Percentiles rank a stretch among this genome's conserved stretches.
These are phyloP conservation scores for Fraxinus greggii DNA, from an alignment of 305 asterid species.

Conservation along the genomic window DNA sequence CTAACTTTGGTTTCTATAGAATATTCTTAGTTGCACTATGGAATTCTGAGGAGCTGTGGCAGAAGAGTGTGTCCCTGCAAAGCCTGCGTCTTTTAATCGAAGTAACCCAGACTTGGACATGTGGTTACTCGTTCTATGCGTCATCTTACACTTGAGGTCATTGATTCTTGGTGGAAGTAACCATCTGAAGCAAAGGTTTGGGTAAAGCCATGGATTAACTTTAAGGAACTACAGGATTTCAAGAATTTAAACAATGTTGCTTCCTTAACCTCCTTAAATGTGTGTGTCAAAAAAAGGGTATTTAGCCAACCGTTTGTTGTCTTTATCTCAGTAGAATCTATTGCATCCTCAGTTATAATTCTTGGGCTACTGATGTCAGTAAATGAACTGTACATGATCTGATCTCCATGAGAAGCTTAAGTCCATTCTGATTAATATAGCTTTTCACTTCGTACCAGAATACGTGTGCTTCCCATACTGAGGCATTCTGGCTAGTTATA, in stretches of 20 bases:
- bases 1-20: not conserved
- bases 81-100: not conserved
- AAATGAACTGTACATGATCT: not conserved
- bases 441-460: not conserved
- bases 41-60: not conserved
- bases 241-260: conserved; percentile 54
- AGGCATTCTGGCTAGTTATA: not conserved
- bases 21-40: not conserved
- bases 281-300: conserved; percentile 73
- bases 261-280: conserved; percentile 60
- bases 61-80: not conserved
- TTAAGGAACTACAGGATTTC: conserved; percentile 77
- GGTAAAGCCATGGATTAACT: conserved; percentile 84
- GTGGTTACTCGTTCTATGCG: conserved; percentile 26
- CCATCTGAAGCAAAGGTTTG: conserved; percentile 79
- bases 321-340: not conserved
- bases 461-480: not conserved
- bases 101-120: not conserved
- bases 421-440: not conserved
- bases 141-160: conserved; percentile 71
- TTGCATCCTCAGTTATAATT: not conserved
- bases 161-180: conserved; percentile 62
- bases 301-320: not conserved
- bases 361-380: not conserved
- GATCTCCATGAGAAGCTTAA: not conserved